Base-by-base conservation (phyloP, 352 stramenopile genomes). In the Phytopythium chamaehyphon region DNA sequence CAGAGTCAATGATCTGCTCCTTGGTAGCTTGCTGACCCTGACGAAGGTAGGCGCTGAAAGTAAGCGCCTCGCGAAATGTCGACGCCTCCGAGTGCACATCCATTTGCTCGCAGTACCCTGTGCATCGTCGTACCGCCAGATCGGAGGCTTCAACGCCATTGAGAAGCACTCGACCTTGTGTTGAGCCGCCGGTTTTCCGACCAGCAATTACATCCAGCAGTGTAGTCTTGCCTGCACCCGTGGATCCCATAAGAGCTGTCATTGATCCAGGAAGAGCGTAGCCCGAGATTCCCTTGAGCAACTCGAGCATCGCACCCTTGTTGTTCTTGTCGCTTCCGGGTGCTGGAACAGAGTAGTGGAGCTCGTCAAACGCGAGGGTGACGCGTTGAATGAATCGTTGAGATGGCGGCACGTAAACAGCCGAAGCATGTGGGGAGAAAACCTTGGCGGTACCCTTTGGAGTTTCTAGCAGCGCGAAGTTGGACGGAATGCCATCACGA, bases 11-110 rank as follows among this genome's bases (percentile, higher is more conserved):
- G 22, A 70, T 49, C 23, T 57, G 37, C 12, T 42, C 37, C 37
- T n/a, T 42, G 3, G 37, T 21, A 6, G n/a, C 37, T 19, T 42
- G 14, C n/a, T 42, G 37, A n/a, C 37, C 37, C 37, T 42, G 37
- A 16, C 92, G 75, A 47, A 98, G 64, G 55, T 90, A 90, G 0
- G 92, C 88, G 35, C 83, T 96, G 60, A 98, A 98, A 1, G 73
- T 73, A 16, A 98, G 79, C 9, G 90, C 86, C 48, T 98, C 95
- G 18, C 90, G 73, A 28, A 95, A 90, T 2, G 94, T 98, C 1
- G 83, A 73, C 1, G 87, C 96, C 31, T 85, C 76, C 22, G 85
- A 89, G 40, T 98, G 83, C 35, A 90, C 86, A 47, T 98, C 90
- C 62, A 96, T 96, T 50, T 97, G 90, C 51, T 84, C 73, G 38